Evolutionary conservation across 768 basidiomycete species (phyloP), one percentile per base, ranked within the genome.

Genomic region (Chalciporus piperatus): DNA sequence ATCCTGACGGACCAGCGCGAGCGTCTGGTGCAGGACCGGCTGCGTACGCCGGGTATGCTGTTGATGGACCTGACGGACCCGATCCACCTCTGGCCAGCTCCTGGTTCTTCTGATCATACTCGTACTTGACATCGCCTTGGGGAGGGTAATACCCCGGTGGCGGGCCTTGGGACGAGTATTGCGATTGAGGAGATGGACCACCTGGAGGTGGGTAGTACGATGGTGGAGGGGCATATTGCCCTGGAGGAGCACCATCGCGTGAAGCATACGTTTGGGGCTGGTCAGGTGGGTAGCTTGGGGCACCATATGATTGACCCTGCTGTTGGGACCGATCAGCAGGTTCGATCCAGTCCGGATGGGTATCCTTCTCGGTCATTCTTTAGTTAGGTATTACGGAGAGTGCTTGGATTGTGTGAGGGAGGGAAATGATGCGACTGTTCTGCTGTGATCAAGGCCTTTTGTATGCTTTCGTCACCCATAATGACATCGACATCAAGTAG

Each of bases 291-390:
- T 46, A 22, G 22, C 22, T 22, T 22, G 22, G 22, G 22, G 22
- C 22, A 4, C 2, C 22, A 22, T 22, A 22, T 22, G 2, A 55
- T 20, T 35, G 23, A 19, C 17, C 48, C 32, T 57, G 43, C 16
- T 52, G 50, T 22, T 55, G 49, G 8, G 49, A 40, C 27, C 47
- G 45, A 7, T 28, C 27, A 7, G 57, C 27, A 9, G 57, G 57
- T 35, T 38, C 8, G 0, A 59, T 7, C 59, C 59, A 63, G 42
- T 48, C 27, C 6, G 55, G 27, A 20, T 47, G 60, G n/a, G 59
- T 32, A 13, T 52, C 57, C 13, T 70, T 69, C 35, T 67, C 67
- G 55, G 47, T 39, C 68, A 68, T 57, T 37, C 23, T 22, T 44
- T 17, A 19, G 38, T 42, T 9, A 4, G 41, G 11, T 47, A 35